A percentile compares a stretch with the other conserved stretches of the same genome.
These are phyloP conservation scores for Torrubiella hemipterigena DNA, from an alignment of 2,329 filamentous ascomycete species.

Conservation along the genomic window DNA sequence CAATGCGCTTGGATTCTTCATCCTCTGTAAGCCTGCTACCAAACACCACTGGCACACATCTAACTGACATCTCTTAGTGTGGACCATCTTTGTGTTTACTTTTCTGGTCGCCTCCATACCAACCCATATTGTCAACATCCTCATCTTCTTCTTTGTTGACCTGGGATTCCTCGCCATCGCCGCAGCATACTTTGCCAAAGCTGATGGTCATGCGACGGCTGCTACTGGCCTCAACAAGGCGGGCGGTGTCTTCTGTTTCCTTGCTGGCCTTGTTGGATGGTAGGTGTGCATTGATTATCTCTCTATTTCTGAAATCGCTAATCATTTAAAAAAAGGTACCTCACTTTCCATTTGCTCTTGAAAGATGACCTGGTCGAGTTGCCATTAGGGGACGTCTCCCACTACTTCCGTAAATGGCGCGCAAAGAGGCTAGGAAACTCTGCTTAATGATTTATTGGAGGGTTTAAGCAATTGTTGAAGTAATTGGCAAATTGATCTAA, in stretches of 20 bases:
- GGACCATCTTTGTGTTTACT: conserved; percentile 13
- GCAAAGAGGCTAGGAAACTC: too few species aligned
- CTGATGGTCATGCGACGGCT: conserved; percentile 10
- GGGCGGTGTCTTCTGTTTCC: conserved; percentile 13
- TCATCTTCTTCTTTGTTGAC: conserved; percentile 13
- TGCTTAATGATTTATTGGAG: too few species aligned
- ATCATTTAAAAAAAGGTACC: conserved; percentile 9
- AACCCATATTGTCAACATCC: conserved; percentile 12
- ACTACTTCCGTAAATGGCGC: conserved; percentile 12
- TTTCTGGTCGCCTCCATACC: conserved; percentile 13
- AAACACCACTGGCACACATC: neutral
- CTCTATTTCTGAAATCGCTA: neutral
- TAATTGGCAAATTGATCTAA: too few species aligned
- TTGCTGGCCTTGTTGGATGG: conserved; percentile 15
- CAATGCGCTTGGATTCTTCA: conserved; percentile 14
- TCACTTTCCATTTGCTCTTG: conserved; percentile 13
- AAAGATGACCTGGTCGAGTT: conserved; percentile 13
- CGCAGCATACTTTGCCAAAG: conserved; percentile 14
- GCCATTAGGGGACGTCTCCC: conserved; percentile 13
- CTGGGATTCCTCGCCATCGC: conserved; percentile 11
- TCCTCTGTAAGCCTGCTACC: conserved; percentile 9
- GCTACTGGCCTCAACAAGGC: conserved; percentile 11
- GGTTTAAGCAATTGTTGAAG: too few species aligned
- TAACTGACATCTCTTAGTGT: conserved; percentile 7
- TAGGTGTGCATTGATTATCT: conserved; percentile 3